These are phyloP conservation scores for Punctularia strigosozonata DNA, from an alignment of 768 basidiomycete genomes.

Conservation along the genomic window DNA sequence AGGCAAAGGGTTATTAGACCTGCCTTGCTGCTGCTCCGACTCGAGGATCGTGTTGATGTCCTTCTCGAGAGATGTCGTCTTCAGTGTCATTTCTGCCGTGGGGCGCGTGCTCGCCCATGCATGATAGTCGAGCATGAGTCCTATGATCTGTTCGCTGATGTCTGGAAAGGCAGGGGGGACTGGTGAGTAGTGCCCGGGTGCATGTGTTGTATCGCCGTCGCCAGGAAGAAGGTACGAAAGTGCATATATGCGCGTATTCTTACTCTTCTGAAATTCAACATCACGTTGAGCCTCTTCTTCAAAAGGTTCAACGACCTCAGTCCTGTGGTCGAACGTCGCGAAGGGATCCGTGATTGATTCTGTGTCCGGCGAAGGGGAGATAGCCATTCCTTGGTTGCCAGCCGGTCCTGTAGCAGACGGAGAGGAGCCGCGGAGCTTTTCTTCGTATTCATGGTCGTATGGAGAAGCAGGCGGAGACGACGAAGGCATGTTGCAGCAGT, in stretches of 20 bases:
- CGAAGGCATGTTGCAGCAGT: too few relatives aligned
- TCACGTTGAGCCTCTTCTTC: conserved; percentile 22
- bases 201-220: not conserved
- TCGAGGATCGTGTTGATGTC: conserved; percentile 16
- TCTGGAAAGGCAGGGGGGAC: conserved; percentile 11
- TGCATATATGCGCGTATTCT: conserved; percentile 11
- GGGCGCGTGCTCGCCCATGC: conserved; percentile 26
- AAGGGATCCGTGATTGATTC: too few relatives aligned
- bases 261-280: conserved; percentile 22
- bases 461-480: too few relatives aligned
- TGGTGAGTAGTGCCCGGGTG: not conserved
- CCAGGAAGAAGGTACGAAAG: not conserved
- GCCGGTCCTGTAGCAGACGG: too few relatives aligned
- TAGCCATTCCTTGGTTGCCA: too few relatives aligned
- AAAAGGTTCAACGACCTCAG: conserved; percentile 20
- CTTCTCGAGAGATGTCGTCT: conserved; percentile 15
- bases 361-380: too few relatives aligned
- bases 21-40: conserved; percentile 25
- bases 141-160: conserved; percentile 20
- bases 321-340: conserved; percentile 18
- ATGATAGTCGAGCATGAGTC: conserved; percentile 22
- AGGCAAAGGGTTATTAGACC: conserved; percentile 12
- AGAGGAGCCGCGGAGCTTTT: too few relatives aligned
- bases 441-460: too few relatives aligned
- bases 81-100: conserved; percentile 17